These are phyloP conservation scores for Radiomyces spectabilis DNA, from an alignment of 192 early-diverging fungal genomes.

Conservation along the genomic window DNA sequence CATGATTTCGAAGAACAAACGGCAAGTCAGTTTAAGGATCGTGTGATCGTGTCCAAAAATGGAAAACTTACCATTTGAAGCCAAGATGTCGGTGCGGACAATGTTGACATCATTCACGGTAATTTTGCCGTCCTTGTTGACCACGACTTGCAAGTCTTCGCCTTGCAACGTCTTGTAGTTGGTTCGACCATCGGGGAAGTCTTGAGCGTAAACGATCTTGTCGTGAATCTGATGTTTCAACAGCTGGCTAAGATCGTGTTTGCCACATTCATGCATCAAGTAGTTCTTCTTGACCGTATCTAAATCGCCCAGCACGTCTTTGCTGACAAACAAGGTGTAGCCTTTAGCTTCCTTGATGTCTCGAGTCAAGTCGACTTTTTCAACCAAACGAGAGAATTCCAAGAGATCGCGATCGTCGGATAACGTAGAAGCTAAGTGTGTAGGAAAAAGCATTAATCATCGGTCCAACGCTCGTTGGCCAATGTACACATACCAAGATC, in stretches of 20 bases:
- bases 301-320: constrained; percentile 23
- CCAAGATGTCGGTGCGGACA: constrained; percentile 25
- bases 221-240: constrained; percentile 36
- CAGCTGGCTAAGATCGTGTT: constrained; percentile 26
- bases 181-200: constrained; percentile 16
- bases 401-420: not conserved
- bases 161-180: constrained; percentile 12
- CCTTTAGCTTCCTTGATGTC: constrained; percentile 19
- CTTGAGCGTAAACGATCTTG: constrained; percentile 26
- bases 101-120: constrained; percentile 15
- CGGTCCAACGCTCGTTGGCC: not conserved
- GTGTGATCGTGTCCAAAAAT: too few relatives aligned
- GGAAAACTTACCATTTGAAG: constrained; percentile 41
- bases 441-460: too few relatives aligned
- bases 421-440: not conserved
- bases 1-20: constrained; percentile 32
- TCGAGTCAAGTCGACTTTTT: constrained; percentile 14
- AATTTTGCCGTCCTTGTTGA: constrained; percentile 8
- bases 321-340: constrained; percentile 40
- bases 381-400: constrained; percentile 18
- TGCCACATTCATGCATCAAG: constrained; percentile 21
- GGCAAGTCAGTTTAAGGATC: not conserved
- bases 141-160: constrained; percentile 10
- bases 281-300: constrained; percentile 21
- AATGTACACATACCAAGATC: constrained; percentile 21